Evolutionary conservation across 2,329 filamentous ascomycete species (phyloP), one percentile per base, ranked within the genome.

Genomic region (Parastagonospora nodorum): DNA sequence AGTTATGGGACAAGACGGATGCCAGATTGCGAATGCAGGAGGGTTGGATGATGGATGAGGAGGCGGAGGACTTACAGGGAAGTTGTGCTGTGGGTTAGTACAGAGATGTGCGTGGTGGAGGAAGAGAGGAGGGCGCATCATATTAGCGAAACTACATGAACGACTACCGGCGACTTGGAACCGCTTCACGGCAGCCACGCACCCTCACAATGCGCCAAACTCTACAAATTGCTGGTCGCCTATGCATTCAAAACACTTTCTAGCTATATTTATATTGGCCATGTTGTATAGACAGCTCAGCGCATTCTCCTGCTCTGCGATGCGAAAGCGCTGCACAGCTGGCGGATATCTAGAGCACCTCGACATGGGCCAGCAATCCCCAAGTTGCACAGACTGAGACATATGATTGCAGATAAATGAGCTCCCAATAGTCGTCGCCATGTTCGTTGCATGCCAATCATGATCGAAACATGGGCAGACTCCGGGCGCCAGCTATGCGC

Each of bases 401-500:
- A 55, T 51, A 64, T 51, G 2, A 33, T 28, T 51, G 43, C 38
- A 59, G 48, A 50, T 44, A 53, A 50, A 38, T 44, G 51, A 52
- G 55, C 47, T 43, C 44, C 48, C 47, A 61, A 48, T 37, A 41
- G 46, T 42, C 53, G 51, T 33, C 45, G 49, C 51, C 58, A 49
- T 55, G 42, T 61, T 56, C 61, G 55, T 56, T 54, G 61, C 62
- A 54, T 63, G 57, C 55, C 59, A 55, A 45, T 61, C 46, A 57
- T 62, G 48, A 55, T 63, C 63, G 63, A 65, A 67, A 68, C 69
- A 63, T 59, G 52, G 54, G 55, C 63, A 59, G 60, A 51, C 50
- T 59, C 61, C 54, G 63, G 55, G 65, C 62, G 61, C 56, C 66
- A 66, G 54, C 58, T 66, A 64, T 63, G 62, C 61, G 60, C 63